Conservation (phyloP, 805 yeast genomes). For the Candida pseudoglaebosa region DNA sequence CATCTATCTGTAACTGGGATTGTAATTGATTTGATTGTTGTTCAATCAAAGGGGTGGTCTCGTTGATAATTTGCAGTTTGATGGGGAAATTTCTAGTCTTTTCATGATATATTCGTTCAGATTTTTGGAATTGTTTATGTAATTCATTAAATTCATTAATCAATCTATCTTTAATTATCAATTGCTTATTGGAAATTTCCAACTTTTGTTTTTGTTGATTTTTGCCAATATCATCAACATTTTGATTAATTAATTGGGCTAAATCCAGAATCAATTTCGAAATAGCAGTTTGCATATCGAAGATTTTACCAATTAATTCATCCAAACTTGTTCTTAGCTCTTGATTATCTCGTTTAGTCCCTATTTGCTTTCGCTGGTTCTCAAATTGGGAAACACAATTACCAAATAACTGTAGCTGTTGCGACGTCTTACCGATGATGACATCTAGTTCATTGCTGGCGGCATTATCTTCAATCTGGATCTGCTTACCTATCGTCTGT, state of each 20-base stretch:
- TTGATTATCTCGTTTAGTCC: slow-evolving; percentile 46
- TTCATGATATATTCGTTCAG: slow-evolving; percentile 47
- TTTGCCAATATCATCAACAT: slow-evolving; percentile 17
- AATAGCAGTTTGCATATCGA: slow-evolving; percentile 29
- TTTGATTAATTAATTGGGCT: slow-evolving; percentile 23
- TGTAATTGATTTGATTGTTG: slow-evolving; percentile 25
- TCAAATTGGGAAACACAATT: slow-evolving; percentile 49
- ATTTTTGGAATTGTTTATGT: slow-evolving; percentile 38
- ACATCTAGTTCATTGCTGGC: slow-evolving; percentile 27
- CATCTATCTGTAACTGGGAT: slow-evolving; percentile 28
- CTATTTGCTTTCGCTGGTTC: slow-evolving; percentile 45
- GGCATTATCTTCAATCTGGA: slow-evolving; percentile 4
- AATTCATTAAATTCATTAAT: slow-evolving; percentile 53
- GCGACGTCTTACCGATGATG: slow-evolving; percentile 33
- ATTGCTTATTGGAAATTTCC: slow-evolving; percentile 35
- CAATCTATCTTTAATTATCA: slow-evolving; percentile 49
- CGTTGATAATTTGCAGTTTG: slow-evolving; percentile 15
- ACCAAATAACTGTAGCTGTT: slow-evolving; percentile 44
- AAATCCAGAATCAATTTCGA: slow-evolving; percentile 25
- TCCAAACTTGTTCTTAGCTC: slow-evolving; percentile 34
- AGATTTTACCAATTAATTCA: slow-evolving; percentile 26
- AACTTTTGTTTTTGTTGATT: slow-evolving; percentile 12
- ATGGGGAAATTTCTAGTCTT: slow-evolving; percentile 31
- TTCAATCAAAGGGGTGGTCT: slow-evolving; percentile 38
- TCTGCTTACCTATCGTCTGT: slow-evolving; percentile 14